Percentiles rank a stretch among this genome's conserved stretches.
Evolutionary conservation across 768 basidiomycete genomes (phyloP).

Genomic region (Gautieria morchelliformis): DNA sequence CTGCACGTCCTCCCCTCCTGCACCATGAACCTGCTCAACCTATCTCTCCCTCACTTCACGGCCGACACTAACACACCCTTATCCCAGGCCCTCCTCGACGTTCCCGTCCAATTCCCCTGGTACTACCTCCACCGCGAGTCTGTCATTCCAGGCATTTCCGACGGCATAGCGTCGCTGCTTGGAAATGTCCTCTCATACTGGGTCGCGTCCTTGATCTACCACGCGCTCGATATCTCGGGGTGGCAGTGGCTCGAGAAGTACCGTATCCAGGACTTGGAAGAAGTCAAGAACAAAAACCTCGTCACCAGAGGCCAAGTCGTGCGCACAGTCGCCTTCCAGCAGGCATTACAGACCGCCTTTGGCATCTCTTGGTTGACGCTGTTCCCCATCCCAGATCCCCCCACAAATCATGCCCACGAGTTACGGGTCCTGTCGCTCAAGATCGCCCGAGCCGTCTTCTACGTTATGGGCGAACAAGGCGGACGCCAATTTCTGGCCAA

Average conservation of each 20-base stretch:
- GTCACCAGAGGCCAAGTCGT: constrained; percentile 31
- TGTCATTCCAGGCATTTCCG: constrained; percentile 27
- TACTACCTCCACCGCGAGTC: constrained; percentile 25
- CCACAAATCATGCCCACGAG: constrained; percentile 12
- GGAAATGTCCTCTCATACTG: constrained; percentile 35
- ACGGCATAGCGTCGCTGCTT: constrained; percentile 28
- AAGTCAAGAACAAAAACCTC: constrained; percentile 29
- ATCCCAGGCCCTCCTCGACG: background rate
- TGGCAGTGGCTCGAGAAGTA: constrained; percentile 26
- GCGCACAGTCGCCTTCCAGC: constrained; percentile 34
- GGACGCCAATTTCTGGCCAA: constrained; percentile 20
- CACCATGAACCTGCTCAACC: background rate
- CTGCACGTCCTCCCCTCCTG: too few species aligned
- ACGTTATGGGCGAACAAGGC: constrained; percentile 22
- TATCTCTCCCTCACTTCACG: background rate
- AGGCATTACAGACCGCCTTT: constrained; percentile 32
- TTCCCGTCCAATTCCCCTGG: constrained; percentile 18
- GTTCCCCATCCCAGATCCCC: background rate
- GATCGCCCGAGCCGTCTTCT: constrained; percentile 19
- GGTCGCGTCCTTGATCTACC: constrained; percentile 31
- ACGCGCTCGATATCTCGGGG: constrained; percentile 25
- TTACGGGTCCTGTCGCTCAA: constrained; percentile 21
- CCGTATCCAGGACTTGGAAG: constrained; percentile 35
- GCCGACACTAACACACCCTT: background rate
- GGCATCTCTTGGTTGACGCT: constrained; percentile 26